phyloP scores from a whole-genome alignment of 2,329 filamentous ascomycete species.

The Graphilbum fragrans region DNA sequence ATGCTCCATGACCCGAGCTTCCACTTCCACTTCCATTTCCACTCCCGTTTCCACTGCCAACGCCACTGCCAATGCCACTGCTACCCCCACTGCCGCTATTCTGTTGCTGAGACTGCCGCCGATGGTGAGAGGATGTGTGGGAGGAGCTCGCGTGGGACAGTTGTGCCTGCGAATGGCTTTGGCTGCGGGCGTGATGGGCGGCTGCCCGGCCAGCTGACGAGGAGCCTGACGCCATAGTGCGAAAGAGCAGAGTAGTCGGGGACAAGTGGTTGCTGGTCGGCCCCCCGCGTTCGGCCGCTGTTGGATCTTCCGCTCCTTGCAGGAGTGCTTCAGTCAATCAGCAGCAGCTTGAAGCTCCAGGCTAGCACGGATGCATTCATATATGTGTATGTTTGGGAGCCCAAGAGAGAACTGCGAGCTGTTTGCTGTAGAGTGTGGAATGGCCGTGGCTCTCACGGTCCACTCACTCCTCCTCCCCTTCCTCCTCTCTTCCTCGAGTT shows the following conservation, averaged over 20 bases:
- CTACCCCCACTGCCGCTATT: constrained; percentile 3
- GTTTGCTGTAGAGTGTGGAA: too few relatives aligned
- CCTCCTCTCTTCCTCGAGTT: too few relatives aligned
- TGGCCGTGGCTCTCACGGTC: too few relatives aligned
- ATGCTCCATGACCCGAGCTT: background rate
- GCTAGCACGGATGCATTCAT: too few relatives aligned
- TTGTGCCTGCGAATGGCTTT: background rate
- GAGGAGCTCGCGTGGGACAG: background rate
- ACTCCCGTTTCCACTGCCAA: background rate
- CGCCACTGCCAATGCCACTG: background rate
- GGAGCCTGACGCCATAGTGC: background rate
- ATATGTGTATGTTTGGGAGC: too few relatives aligned
- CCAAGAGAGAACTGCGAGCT: too few relatives aligned
- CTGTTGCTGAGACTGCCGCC: background rate
- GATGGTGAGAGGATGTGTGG: background rate
- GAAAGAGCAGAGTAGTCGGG: constrained; percentile 2
- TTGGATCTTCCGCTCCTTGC: too few relatives aligned
- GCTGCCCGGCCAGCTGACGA: background rate
- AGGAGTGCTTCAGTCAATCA: too few relatives aligned
- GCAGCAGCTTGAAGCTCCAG: too few relatives aligned
- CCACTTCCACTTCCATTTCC: background rate
- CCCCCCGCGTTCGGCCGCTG: too few relatives aligned
- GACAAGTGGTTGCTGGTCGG: too few relatives aligned
- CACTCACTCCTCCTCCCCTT: too few relatives aligned
- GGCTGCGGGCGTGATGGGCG: background rate